Base-by-base conservation (phyloP, 2,329 filamentous ascomycete genomes). In the Cadophora malorum region DNA sequence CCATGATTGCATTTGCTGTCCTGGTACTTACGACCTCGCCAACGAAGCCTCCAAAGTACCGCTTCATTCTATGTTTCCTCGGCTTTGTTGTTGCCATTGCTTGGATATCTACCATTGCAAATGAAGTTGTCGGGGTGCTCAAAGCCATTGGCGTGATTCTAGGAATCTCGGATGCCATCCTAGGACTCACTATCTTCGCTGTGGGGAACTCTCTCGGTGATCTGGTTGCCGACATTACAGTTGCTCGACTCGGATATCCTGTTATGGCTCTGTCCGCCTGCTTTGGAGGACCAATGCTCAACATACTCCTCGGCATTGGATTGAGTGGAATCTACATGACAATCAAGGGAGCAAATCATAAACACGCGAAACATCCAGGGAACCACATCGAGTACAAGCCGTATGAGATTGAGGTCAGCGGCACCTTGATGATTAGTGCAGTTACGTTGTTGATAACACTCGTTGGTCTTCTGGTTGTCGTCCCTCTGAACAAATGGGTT, bases 231-330 rank as follows among this genome's bases (percentile, higher is more conserved):
- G 92, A 99, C 78, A 92, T 98, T 64, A 99, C 96, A 0, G 92
- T 99, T 47, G 96, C 96, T 4, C 88, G 93, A 41, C 87, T 99
- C 2, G 96, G 96, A 2, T 97, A 94, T 79, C 96, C 96, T 0
- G 94, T 99, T 70, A 99, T 99, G 96, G 96, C 96, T 49, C 76
- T 91, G 50, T 94, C 92, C 41, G 96, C 96, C 4, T 99, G 96
- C 78, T 97, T 99, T 78, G 96, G 96, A n/a, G 96, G 96, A 0
- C 96, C 96, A 0, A 95, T 99, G 93, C 86, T 99, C 50, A 99
- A 99, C 75, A 99, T 99, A 70, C 82, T 99, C 0, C 86, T 99
- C 4, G 96, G 96, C 0, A 94, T 99, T 63, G 96, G 96, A n/a
- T 83, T 98, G 4, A 92, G 91, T 31, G 96, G 96, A 19, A 86